Evolutionary conservation across 345 rosid genomes (phyloP).

Genomic region (Raphanus raphanistrum): DNA sequence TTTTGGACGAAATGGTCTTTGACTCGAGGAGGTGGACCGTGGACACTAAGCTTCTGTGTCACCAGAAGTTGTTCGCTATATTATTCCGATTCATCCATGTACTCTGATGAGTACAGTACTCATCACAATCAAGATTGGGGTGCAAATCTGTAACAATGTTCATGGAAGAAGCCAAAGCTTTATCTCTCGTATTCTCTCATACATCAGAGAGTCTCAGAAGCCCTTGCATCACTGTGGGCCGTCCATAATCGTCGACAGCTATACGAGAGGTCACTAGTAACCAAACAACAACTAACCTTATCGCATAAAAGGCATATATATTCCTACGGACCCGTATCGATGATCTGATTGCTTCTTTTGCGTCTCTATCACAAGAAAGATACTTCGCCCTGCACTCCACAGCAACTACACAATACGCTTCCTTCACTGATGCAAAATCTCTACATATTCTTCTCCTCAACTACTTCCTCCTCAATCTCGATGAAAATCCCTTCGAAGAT

Average conservation of each 20-base stretch:
- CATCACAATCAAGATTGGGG: slow-evolving; percentile 1
- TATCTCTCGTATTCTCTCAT: slow-evolving; percentile 38
- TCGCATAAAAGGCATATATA: slow-evolving; percentile 31
- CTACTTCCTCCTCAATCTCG: too few relatives aligned
- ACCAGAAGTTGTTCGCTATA: not conserved
- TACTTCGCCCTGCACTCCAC: too few relatives aligned
- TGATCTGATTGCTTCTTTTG: not conserved
- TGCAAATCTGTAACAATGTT: slow-evolving; percentile 11
- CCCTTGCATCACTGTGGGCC: slow-evolving; percentile 45
- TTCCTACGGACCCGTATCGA: slow-evolving; percentile 52
- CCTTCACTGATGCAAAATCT: too few relatives aligned
- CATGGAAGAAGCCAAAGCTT: slow-evolving; percentile 37
- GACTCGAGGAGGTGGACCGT: not conserved
- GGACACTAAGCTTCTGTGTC: too few relatives aligned
- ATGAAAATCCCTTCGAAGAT: too few relatives aligned
- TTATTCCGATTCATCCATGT: slow-evolving; percentile 9
- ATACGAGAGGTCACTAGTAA: slow-evolving; percentile 35
- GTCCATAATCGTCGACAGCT: slow-evolving; percentile 43
- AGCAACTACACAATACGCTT: too few relatives aligned
- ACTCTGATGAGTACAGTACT: not conserved
- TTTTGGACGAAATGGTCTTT: slow-evolving; percentile 16
- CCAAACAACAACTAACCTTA: slow-evolving; percentile 46
- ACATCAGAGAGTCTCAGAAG: slow-evolving; percentile 29
- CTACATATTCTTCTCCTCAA: too few relatives aligned
- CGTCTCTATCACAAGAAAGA: too few relatives aligned